These are phyloP conservation scores for Phaeoacremonium minimum DNA, from an alignment of 2,329 filamentous ascomycete species.

Conservation along the genomic window DNA sequence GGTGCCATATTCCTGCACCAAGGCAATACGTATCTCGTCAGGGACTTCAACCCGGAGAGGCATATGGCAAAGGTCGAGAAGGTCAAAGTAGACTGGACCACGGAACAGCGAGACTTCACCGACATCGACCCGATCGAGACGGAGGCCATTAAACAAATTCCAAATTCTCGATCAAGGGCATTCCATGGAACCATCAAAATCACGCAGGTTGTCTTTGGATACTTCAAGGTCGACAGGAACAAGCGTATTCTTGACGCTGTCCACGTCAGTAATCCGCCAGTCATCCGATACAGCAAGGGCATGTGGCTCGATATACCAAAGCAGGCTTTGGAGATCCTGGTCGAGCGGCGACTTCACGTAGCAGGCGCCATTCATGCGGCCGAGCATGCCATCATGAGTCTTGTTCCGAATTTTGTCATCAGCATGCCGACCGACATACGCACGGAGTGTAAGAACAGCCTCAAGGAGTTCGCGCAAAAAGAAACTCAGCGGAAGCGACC, in stretches of 20 bases:
- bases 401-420: constrained; percentile 89
- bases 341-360: constrained; percentile 67
- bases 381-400: constrained; percentile 81
- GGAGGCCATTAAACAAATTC: constrained; percentile 74
- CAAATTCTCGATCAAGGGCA: constrained; percentile 59
- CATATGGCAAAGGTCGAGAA: constrained; percentile 83
- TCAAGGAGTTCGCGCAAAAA: constrained; percentile 78
- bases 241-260: constrained; percentile 86
- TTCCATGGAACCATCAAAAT: constrained; percentile 87
- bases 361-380: constrained; percentile 92
- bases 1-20: constrained; percentile 97
- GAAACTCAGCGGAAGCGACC: constrained; percentile 75
- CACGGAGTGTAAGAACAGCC: constrained; percentile 86
- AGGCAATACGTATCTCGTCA: constrained; percentile 86
- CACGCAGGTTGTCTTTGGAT: constrained; percentile 86
- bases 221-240: constrained; percentile 91
- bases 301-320: constrained; percentile 95
- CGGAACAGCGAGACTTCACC: constrained; percentile 86
- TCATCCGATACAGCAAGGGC: constrained; percentile 78
- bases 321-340: constrained; percentile 72
- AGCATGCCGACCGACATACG: constrained; percentile 86
- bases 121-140: constrained; percentile 93
- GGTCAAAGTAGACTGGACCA: constrained; percentile 93
- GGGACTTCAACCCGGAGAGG: constrained; percentile 77
- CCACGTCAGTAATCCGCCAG: constrained; percentile 87